Evolutionary conservation across 129 eudicot genomes (phyloP).

Genomic region (Pseudognaphalium luteoalbum): DNA sequence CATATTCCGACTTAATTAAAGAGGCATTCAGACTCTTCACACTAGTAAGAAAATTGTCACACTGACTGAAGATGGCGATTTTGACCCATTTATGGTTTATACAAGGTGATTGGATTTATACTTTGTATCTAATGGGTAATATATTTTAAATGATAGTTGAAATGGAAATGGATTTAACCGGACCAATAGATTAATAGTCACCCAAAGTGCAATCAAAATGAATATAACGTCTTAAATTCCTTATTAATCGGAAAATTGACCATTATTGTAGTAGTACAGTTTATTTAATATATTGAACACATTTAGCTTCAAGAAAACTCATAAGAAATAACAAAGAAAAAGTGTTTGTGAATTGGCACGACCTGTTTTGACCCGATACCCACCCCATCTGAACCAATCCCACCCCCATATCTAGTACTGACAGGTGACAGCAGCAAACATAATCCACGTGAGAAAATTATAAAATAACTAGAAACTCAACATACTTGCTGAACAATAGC

Average conservation of each 20-base stretch:
- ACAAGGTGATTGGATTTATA: neutral
- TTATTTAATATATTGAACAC: neutral
- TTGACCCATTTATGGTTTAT: neutral
- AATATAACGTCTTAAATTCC: neutral
- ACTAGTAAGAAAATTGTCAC: slow-evolving; percentile 7
- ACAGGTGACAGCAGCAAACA: neutral
- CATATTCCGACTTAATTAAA: slow-evolving; percentile 12
- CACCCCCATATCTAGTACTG: neutral
- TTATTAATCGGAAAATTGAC: neutral
- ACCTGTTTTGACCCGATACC: neutral
- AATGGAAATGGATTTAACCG: neutral
- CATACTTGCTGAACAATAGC: slow-evolving; percentile 99
- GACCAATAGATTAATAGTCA: neutral
- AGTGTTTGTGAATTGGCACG: neutral
- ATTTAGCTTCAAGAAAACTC: neutral
- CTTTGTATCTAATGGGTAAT: neutral
- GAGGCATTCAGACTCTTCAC: slow-evolving; percentile 13
- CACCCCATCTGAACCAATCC: neutral
- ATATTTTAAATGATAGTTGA: neutral
- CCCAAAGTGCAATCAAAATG: neutral
- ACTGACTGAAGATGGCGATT: neutral
- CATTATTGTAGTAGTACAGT: neutral
- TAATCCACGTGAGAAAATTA: neutral
- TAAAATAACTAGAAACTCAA: slow-evolving; percentile 17
- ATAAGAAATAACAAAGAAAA: neutral